Evolutionary conservation across 2,329 filamentous ascomycete species (phyloP), one percentile per base, ranked within the genome.

Genomic region (Botrytis cinerea): DNA sequence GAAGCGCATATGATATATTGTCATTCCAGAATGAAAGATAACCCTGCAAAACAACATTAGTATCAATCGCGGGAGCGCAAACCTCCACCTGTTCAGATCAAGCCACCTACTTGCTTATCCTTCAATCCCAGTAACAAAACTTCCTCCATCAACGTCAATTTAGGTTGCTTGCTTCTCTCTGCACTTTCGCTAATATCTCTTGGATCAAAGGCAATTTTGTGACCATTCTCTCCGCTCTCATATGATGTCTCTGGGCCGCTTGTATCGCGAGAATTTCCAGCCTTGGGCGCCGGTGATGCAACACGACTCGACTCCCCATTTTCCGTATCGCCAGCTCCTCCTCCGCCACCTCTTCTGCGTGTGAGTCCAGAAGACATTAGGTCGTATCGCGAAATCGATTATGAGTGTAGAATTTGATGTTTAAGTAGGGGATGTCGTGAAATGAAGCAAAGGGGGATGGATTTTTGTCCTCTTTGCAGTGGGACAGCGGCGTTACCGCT

Each of bases 21-120:
- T 99, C 96, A 85, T 99, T 99, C 96, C 96, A 99, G 85, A 99
- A 99, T 45, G 95, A 98, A 76, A 99, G 90, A 82, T 99, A 98
- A 77, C 96, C 96, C 94, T 97, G 81, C 68, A 73, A 74, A 70
- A 54, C n/a, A 6, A 12, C n/a, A 66, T 72, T 68, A 72, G 71
- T 60, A 68, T 22, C 32, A 3, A 43, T 72, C 40, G 63, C 48
- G 28, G 28, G 48, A 40, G 62, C 51, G 51, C 63, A 60, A 72
- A 59, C n/a, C n/a, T 69, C 71, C 70, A 69, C 68, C 62, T 75
- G 32, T 74, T 60, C 73, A 62, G 73, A 60, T 72, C 35, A 38
- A 68, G 22, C 64, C 71, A 81, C 87, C 81, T 85, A 97, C 94
- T 90, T 99, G 96, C 86, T 98, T 99, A 84, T 99, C 96, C 85